Conservation (phyloP, 371 early-diverging fungal genomes). For the Cokeromyces recurvatus region DNA sequence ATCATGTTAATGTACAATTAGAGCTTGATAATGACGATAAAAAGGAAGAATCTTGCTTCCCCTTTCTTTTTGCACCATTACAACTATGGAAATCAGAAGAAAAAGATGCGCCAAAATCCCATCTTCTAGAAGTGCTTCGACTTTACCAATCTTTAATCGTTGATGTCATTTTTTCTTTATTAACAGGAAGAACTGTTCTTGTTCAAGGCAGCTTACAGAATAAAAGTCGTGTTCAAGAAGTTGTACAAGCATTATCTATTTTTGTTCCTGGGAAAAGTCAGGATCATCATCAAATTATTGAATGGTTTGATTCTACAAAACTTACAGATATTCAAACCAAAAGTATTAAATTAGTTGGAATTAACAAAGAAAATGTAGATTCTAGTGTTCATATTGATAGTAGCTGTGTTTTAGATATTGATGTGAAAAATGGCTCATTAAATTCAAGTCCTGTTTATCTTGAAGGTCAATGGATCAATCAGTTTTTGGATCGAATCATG, state of each 20-base stretch:
- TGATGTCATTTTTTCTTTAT: constrained; percentile 34
- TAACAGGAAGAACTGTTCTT: constrained; percentile 39
- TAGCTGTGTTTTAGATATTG: constrained; percentile 33
- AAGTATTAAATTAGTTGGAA: constrained; percentile 33
- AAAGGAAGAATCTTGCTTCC: constrained; percentile 3
- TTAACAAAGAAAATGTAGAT: constrained; percentile 24
- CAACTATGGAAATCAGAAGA: constrained; percentile 13
- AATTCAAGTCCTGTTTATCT: constrained; percentile 40
- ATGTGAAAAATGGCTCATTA: constrained; percentile 23
- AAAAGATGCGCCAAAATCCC: not conserved
- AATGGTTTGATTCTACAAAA: constrained; percentile 23
- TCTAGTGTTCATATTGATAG: constrained; percentile 31
- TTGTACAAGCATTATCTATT: constrained; percentile 27
- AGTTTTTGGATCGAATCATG: constrained; percentile 22
- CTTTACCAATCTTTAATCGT: constrained; percentile 18
- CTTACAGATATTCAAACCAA: constrained; percentile 24
- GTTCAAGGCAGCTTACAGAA: constrained; percentile 25
- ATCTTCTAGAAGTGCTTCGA: constrained; percentile 6
- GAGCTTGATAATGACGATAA: too few species aligned
- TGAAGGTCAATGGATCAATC: constrained; percentile 43
- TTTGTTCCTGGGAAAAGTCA: constrained; percentile 35
- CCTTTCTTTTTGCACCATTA: constrained; percentile 4
- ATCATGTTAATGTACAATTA: too few species aligned
- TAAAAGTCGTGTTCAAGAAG: constrained; percentile 29
- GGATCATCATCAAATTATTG: constrained; percentile 19